Conservation (phyloP, 192 early-diverging fungal genomes). For the Globomyces pollinis-pini region DNA sequence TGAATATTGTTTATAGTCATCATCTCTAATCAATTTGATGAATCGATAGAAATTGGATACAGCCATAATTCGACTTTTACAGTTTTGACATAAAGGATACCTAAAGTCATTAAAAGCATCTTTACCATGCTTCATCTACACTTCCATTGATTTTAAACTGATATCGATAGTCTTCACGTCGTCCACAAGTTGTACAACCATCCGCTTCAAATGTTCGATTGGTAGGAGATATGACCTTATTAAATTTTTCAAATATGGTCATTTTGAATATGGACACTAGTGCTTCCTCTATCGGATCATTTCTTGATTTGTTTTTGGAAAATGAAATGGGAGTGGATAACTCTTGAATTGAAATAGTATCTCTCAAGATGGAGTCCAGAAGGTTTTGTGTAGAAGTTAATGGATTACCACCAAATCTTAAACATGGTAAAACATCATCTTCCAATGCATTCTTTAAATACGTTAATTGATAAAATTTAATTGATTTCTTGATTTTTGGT, state of each 20-base stretch:
- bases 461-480: conserved; percentile 66
- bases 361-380: conserved; percentile 76
- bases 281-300: conserved; percentile 2
- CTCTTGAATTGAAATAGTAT: conserved; percentile 85
- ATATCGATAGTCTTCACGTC: conserved; percentile 26
- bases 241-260: conserved; percentile 37
- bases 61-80: conserved; percentile 85
- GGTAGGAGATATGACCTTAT: not conserved
- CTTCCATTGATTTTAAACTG: conserved; percentile 41
- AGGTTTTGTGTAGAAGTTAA: conserved; percentile 82
- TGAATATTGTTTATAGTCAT: conserved; percentile 66
- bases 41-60: conserved; percentile 94
- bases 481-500: conserved; percentile 51
- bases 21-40: conserved; percentile 79
- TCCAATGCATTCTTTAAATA: conserved; percentile 83
- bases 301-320: not conserved
- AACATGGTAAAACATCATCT: conserved; percentile 86
- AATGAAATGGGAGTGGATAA: conserved; percentile 46
- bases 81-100: conserved; percentile 57
- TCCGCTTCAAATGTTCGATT: no score
- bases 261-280: conserved; percentile 33
- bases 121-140: no score
- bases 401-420: conserved; percentile 86
- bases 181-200: conserved; percentile 37
- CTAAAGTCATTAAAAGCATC: conserved; percentile 35